Evolutionary conservation across 805 yeast species (phyloP).

Genomic region (Ogataea trehalophila): DNA sequence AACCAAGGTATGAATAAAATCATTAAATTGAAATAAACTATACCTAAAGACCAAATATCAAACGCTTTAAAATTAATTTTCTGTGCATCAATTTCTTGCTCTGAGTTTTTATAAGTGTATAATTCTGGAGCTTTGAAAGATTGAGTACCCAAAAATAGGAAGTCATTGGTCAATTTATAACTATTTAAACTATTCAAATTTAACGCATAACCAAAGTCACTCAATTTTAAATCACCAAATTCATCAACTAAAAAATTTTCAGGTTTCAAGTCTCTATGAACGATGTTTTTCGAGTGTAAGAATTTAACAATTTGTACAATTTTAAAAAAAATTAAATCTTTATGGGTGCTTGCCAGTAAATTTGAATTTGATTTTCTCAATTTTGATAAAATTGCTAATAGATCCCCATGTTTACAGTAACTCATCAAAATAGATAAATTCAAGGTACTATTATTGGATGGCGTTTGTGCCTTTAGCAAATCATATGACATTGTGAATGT

Average conservation of each 20-base stretch:
- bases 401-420: conserved; percentile 43
- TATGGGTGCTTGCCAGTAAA: conserved; percentile 29
- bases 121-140: conserved; percentile 55
- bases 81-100: conserved; percentile 7
- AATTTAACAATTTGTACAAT: conserved; percentile 45
- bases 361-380: conserved; percentile 33
- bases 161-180: conserved; percentile 17
- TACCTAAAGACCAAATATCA: conserved; percentile 52
- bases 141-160: conserved; percentile 41
- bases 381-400: conserved; percentile 37
- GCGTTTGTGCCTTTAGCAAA: neutral
- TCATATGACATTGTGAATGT: conserved; percentile 12
- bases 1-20: conserved; percentile 47
- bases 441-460: neutral
- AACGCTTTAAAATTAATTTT: conserved; percentile 30
- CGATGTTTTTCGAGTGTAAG: conserved; percentile 39
- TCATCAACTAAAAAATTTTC: conserved; percentile 46
- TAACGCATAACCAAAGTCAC: conserved; percentile 50
- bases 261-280: conserved; percentile 51
- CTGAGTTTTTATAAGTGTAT: conserved; percentile 14
- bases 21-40: conserved; percentile 41
- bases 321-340: conserved; percentile 45
- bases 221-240: conserved; percentile 39
- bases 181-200: conserved; percentile 24
- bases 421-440: conserved; percentile 36